These are phyloP conservation scores for Phytophthora hybrid DNA, from an alignment of 352 stramenopile genomes.

Conservation along the genomic window DNA sequence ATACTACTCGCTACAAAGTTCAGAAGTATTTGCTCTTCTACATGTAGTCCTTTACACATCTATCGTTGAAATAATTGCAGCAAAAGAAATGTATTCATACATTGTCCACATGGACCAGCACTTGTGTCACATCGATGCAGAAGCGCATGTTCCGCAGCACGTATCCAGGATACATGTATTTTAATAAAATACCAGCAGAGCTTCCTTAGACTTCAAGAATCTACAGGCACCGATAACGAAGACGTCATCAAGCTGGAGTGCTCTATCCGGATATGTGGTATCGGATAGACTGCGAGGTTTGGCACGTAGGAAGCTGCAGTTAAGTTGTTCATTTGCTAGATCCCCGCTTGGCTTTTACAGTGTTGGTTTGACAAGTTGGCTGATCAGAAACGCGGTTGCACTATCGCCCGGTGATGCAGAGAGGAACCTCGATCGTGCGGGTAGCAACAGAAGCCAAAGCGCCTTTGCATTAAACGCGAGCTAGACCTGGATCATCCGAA, in stretches of 20 bases:
- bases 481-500: neutral
- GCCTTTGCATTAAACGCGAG: conserved; percentile 14
- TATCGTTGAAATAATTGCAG: too few species aligned
- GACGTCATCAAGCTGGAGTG: neutral
- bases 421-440: conserved; percentile 1
- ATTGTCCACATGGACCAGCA: too few species aligned
- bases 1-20: too few species aligned
- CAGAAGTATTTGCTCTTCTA: too few species aligned
- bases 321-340: neutral
- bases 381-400: conserved; percentile 11
- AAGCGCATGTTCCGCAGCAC: neutral
- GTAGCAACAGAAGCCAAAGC: neutral
- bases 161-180: neutral
- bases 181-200: neutral
- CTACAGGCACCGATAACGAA: neutral
- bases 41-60: too few species aligned
- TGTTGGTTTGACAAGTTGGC: neutral
- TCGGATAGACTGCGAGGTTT: too few species aligned
- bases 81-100: too few species aligned
- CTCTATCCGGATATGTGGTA: neutral
- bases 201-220: neutral
- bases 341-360: conserved; percentile 14
- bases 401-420: neutral
- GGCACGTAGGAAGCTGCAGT: neutral
- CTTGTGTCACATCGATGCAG: neutral